phyloP scores from a whole-genome alignment of 805 yeast species.

The Zygosaccharomyces kombuchaensis region DNA sequence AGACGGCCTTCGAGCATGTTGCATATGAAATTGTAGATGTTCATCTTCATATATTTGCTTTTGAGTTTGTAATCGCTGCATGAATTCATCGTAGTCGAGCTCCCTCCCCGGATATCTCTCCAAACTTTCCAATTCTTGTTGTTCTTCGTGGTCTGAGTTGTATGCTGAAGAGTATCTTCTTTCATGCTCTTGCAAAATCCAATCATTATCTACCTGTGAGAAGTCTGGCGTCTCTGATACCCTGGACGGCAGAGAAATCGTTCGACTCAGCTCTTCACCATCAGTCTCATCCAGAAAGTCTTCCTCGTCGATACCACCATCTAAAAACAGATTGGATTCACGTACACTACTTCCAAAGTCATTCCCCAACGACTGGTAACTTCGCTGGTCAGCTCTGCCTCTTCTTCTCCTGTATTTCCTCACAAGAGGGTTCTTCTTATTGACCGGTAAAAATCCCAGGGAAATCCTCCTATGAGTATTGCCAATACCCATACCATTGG shows the following conservation, averaged over 20 bases:
- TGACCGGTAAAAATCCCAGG: constrained; percentile 38
- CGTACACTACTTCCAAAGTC: constrained; percentile 33
- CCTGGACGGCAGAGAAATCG: constrained; percentile 40
- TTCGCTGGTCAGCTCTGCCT: constrained; percentile 36
- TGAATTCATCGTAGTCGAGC: constrained; percentile 32
- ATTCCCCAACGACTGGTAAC: constrained; percentile 39
- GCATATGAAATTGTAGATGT: constrained; percentile 6
- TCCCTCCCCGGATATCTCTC: constrained; percentile 19
- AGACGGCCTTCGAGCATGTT: constrained; percentile 23
- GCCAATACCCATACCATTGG: constrained; percentile 42
- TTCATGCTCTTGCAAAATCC: constrained; percentile 41
- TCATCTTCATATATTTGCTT: constrained; percentile 12
- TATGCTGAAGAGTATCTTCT: constrained; percentile 35
- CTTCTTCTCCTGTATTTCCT: constrained; percentile 27
- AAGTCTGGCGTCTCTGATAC: constrained; percentile 34
- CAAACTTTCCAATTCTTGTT: constrained; percentile 11
- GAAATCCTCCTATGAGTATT: constrained; percentile 39
- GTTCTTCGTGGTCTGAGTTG: constrained; percentile 24
- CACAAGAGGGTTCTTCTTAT: constrained; percentile 41
- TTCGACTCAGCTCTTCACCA: constrained; percentile 39
- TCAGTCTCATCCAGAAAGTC: constrained; percentile 23
- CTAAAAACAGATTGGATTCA: constrained; percentile 21
- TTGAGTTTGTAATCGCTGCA: constrained; percentile 29
- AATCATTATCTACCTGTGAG: constrained; percentile 36
- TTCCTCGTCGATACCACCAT: constrained; percentile 25